These are phyloP conservation scores for Suhomyces pyralidae DNA, from an alignment of 805 yeast genomes.

Conservation along the genomic window DNA sequence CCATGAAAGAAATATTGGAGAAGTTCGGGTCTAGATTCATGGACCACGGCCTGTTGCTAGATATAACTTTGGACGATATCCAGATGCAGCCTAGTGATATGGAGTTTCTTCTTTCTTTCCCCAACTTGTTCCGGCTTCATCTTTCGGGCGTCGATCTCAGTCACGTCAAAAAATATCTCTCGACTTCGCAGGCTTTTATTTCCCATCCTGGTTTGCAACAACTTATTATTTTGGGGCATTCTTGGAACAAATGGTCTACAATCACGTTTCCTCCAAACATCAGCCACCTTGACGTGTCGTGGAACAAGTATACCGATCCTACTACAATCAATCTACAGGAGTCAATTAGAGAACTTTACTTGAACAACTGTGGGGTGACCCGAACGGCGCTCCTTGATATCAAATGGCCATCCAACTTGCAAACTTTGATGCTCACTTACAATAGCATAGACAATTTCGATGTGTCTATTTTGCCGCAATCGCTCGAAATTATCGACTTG, in stretches of 20 bases:
- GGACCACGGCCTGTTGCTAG: conserved; percentile 15
- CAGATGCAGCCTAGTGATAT: conserved; percentile 18
- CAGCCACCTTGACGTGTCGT: conserved; percentile 32
- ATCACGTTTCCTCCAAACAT: conserved; percentile 25
- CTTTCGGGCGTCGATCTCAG: conserved; percentile 22
- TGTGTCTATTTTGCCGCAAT: conserved; percentile 24
- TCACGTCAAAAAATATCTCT: conserved; percentile 4
- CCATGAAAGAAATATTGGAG: conserved; percentile 22
- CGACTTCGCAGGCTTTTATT: conserved; percentile 5
- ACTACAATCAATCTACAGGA: conserved; percentile 21
- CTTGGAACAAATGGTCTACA: conserved; percentile 25
- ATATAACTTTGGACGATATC: conserved; percentile 27
- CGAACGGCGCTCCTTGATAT: conserved; percentile 8
- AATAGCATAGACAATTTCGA: conserved; percentile 21
- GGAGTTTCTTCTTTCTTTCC: conserved; percentile 18
- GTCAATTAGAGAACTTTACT: conserved; percentile 24
- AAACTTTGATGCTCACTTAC: conserved; percentile 32
- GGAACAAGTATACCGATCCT: conserved; percentile 27
- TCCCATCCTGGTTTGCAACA: conserved; percentile 16
- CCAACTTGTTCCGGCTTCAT: conserved; percentile 29
- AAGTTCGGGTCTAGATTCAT: conserved; percentile 17
- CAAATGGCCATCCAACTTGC: conserved; percentile 20
- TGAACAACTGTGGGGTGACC: conserved; percentile 28
- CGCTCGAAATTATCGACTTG: conserved; percentile 29
- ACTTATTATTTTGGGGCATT: conserved; percentile 34